Base-by-base conservation (phyloP, 352 stramenopile genomes). In the Plasmopara halstedii region DNA sequence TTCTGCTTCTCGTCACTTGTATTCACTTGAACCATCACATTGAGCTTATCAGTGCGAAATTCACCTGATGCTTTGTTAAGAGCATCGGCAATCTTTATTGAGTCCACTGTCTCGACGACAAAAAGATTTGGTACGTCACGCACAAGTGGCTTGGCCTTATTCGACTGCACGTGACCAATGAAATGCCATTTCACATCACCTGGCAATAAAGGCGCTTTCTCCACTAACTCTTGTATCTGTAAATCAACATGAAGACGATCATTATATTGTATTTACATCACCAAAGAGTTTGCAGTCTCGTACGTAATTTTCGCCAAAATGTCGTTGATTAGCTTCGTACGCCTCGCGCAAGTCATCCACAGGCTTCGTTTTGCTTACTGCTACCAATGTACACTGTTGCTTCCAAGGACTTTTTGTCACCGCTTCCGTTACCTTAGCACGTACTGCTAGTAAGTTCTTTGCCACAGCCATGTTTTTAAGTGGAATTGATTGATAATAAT, bases 301-400 rank as follows among this genome's bases (percentile, higher is more conserved):
- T 52, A 97, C 95, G 64, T 99, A 99, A 73, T 99, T 99, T 60
- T 99, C 96, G 33, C 96, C 95, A 78, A 99, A 99, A 44, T 97
- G 73, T 44, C 88, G 73, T 58, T 97, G 92, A 9, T 88, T 86
- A 17, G 83, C 72, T 7, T 96, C 83, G 62, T 97, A 97, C 17
- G 85, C 83, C 18, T 83, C 85, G 44, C 85, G 55, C 19, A 98
- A 63, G 23, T 93, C 73, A 39, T 93, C 78, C 8, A 93, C 46
- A 5, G 92, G 90, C 59, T 98, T 98, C 18, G 88, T 97, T 64
- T 98, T 98, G 74, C 85, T 96, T 46, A 97, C 92, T 2, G 92
- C 92, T 33, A 98, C 88, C 5, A 98, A 65, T 29, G 72, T 86
- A 50, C 79, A 90, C 53, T 74, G 62, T 54, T 87, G 61, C 37